Base-by-base conservation (phyloP, 2,329 filamentous ascomycete species). In the Cercospora zeina region DNA sequence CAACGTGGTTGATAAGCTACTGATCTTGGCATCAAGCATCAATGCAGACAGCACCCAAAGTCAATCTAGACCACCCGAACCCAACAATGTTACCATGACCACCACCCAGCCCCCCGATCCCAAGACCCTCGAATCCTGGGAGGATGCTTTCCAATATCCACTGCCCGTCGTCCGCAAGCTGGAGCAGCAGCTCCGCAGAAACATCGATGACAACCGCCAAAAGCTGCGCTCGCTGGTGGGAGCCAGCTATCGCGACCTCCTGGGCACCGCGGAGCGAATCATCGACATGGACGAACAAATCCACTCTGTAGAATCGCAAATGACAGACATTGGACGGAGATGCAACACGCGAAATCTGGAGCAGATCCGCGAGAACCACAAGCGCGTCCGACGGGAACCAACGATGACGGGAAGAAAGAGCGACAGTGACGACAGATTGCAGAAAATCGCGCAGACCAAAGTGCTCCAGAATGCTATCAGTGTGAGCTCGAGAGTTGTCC, bases 251-350 rank as follows among this genome's bases (percentile, higher is more conserved):
- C 89, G 93, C 68, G 91, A 95, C 70, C 86, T 97, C 8, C 86
- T 97, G 27, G 90, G 90, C 57, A 97, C 93, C 0, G 93, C 93
- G 59, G 93, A 97, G 77, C 88, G 88, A n/a, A 97, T 97, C 68
- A 89, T 97, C 59, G 84, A 87, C 64, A 96, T 97, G 91, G 89
- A 91, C 68, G 78, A 77, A 39, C 87, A 93, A 73, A 93, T 95
- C 78, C 84, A 88, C 64, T 79, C 81, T 11, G 88, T 91, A 14
- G 91, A 96, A 75, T 79, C 81, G 4, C 84, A 87, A 37, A 82
- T 97, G 56, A 84, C 84, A 14, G 82, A 82, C 62, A 88, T 96
- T 78, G 90, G 91, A 50, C 84, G 85, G 45, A 85, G 85, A 61
- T 97, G 93, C 76, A 92, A 93, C 56, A 84, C 90, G 37, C 79